Percentiles rank a stretch among this genome's conserved stretches.
Evolutionary conservation across 768 basidiomycete genomes (phyloP).

Genomic region (Roridomyces roridus): DNA sequence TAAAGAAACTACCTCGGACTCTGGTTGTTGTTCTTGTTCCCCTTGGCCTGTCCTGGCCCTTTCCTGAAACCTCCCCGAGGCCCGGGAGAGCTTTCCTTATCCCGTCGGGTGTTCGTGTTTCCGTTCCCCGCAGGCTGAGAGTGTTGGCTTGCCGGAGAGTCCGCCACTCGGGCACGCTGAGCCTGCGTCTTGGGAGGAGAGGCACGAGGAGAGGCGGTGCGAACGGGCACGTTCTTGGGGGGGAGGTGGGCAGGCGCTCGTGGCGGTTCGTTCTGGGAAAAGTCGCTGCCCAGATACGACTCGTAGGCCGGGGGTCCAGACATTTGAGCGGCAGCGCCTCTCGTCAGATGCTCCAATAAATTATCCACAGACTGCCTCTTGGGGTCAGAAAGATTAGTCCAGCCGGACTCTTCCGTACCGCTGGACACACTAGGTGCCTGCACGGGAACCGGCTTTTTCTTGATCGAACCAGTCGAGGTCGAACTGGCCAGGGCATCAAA

Average conservation of each 20-base stretch:
- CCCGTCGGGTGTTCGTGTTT: constrained; percentile 44
- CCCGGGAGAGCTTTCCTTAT: constrained; percentile 76
- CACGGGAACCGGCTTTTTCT: constrained; percentile 74
- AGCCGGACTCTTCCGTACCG: constrained; percentile 65
- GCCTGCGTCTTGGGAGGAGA: constrained; percentile 70
- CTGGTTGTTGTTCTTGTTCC: constrained; percentile 50
- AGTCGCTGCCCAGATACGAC: constrained; percentile 51
- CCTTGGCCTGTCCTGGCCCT: constrained; percentile 46
- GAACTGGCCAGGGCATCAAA: constrained; percentile 77
- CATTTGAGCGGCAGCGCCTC: constrained; percentile 44
- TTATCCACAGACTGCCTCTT: constrained; percentile 88
- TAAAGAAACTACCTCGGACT: constrained; percentile 60
- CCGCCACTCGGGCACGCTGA: constrained; percentile 56
- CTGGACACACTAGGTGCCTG: constrained; percentile 47
- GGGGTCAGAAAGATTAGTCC: constrained; percentile 61
- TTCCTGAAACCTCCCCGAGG: constrained; percentile 50
- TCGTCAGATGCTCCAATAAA: constrained; percentile 74
- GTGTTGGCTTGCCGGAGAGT: constrained; percentile 55
- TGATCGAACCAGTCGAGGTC: constrained; percentile 47
- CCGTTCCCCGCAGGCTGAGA: constrained; percentile 29
- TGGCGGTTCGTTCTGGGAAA: constrained; percentile 50
- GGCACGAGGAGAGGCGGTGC: constrained; percentile 60
- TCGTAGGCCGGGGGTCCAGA: constrained; percentile 51
- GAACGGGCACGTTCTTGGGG: constrained; percentile 56
- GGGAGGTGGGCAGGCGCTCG: constrained; percentile 68